Evolutionary conservation across 495 filamentous ascomycete genomes (phyloP).

Genomic region (Acidiella bohemica): DNA sequence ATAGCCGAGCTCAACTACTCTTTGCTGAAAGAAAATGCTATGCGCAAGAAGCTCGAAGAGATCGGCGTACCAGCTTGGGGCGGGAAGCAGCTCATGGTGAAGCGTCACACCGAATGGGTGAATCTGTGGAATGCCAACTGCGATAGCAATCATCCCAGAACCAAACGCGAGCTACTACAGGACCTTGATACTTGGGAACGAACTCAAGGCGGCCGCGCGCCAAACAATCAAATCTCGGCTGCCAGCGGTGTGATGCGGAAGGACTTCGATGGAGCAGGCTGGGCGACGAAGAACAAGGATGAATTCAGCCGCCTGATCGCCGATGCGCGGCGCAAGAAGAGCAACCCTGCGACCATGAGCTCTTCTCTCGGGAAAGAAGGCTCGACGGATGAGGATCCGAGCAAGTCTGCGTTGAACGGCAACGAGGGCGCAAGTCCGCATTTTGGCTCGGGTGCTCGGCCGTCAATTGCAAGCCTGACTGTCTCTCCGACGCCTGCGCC

Average conservation of each 20-base stretch:
- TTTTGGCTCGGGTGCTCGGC: neutral
- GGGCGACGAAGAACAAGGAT: conserved; percentile 54
- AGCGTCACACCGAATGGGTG: conserved; percentile 82
- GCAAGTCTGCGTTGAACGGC: neutral
- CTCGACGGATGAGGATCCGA: neutral
- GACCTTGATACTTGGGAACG: conserved; percentile 78
- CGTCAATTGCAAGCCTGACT: too few relatives aligned
- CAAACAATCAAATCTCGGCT: too few relatives aligned
- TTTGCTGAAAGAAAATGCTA: conserved; percentile 56
- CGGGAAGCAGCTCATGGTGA: conserved; percentile 50
- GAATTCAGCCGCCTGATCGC: conserved; percentile 68
- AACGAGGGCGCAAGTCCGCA: neutral
- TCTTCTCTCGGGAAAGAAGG: neutral
- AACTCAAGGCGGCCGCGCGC: conserved; percentile 46
- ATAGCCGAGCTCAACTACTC: conserved; percentile 70
- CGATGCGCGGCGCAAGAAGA: conserved; percentile 42
- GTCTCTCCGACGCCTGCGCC: neutral
- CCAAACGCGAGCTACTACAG: conserved; percentile 53
- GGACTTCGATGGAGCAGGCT: conserved; percentile 66
- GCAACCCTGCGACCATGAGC: conserved; percentile 1
- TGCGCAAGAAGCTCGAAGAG: conserved; percentile 69
- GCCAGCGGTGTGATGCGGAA: conserved; percentile 47
- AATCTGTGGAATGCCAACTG: conserved; percentile 96
- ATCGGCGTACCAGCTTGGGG: conserved; percentile 68
- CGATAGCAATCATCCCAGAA: conserved; percentile 60